A percentile compares a stretch with the other conserved stretches of the same genome.
Conservation (phyloP, 108 stramenopile species). For the Cyclostephanos tholiformis region DNA sequence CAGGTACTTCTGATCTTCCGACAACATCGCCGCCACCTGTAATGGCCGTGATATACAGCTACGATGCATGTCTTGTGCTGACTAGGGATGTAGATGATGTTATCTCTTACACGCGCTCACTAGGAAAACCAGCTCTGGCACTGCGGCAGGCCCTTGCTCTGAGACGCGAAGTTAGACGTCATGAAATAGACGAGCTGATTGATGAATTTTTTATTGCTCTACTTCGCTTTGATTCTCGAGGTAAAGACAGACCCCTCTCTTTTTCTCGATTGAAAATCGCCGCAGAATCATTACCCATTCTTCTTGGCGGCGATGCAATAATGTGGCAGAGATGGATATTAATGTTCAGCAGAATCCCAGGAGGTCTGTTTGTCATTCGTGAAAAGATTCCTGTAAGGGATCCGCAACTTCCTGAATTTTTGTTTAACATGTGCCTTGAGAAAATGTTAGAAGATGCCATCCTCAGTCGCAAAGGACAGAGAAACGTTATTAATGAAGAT, state of each 20-base stretch:
- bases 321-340: conserved; percentile 77
- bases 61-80: conserved; percentile 56
- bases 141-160: conserved; percentile 62
- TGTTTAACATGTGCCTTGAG: conserved; percentile 64
- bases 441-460: conserved; percentile 68
- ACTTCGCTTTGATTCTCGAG: conserved; percentile 36
- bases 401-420: conserved; percentile 62
- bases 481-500: neutral
- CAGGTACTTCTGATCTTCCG: conserved; percentile 1
- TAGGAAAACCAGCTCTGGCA: conserved; percentile 61
- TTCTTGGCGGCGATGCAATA: conserved; percentile 67
- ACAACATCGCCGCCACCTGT: conserved; percentile 53
- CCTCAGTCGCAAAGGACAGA: conserved; percentile 3
- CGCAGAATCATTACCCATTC: conserved; percentile 63
- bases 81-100: conserved; percentile 79
- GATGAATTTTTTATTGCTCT: conserved; percentile 65
- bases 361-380: conserved; percentile 70
- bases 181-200: conserved; percentile 56
- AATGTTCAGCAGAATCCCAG: conserved; percentile 67
- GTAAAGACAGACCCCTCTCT: conserved; percentile 47
- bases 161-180: conserved; percentile 57
- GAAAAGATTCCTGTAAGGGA: conserved; percentile 81
- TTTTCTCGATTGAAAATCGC: conserved; percentile 74
- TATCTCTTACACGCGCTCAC: conserved; percentile 58
- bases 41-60: conserved; percentile 54